Base-by-base conservation (phyloP, 2,329 filamentous ascomycete genomes). In the Xylariaceae sp. region DNA sequence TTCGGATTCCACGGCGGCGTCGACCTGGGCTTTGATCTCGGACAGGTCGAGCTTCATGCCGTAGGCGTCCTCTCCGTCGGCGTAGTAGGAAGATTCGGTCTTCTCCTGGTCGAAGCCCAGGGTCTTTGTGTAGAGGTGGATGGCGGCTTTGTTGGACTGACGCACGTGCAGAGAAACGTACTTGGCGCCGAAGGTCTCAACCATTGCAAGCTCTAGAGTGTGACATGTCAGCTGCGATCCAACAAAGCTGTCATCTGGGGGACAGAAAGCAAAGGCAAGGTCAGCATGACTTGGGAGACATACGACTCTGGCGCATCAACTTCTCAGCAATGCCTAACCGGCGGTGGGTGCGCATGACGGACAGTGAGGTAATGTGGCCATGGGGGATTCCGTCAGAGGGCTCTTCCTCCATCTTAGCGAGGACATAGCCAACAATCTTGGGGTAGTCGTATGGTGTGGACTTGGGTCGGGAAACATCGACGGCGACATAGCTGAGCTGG, bases 341-440 rank as follows among this genome's bases (percentile, higher is more conserved):
- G 51, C 94, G 77, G 72, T 99, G 94, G 58, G 94, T 99, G 58
- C 94, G 80, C 94, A 97, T 99, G 39, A 99, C 94, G 64, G 86
- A 91, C 65, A 99, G 71, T 60, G 86, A 91, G 41, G 94, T 99
- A 66, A 99, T 97, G 74, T 99, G 94, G 14, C 94, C 94, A 72
- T 97, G 94, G 61, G 86, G 88, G 38, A 96, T 76, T 51, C 91
- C 91, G 69, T 97, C 92, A 52, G 86, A 67, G 7, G 94, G 92
- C 70, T 97, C 94, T 75, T 99, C 94, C 72, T 99, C 94, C 91
- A 99, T 99, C 80, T 99, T 99, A 45, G 94, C 94, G 22, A 99
- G 84, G n/a, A 99, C 94, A 68, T 99, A 99, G 62, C 94, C 94
- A 19, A 99, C 94, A 53, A 99, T 95, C 73, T 96, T 95, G 59